These are phyloP conservation scores for Herpetomonas samuelpessoai DNA, from an alignment of 208 protist species.

Conservation along the genomic window DNA sequence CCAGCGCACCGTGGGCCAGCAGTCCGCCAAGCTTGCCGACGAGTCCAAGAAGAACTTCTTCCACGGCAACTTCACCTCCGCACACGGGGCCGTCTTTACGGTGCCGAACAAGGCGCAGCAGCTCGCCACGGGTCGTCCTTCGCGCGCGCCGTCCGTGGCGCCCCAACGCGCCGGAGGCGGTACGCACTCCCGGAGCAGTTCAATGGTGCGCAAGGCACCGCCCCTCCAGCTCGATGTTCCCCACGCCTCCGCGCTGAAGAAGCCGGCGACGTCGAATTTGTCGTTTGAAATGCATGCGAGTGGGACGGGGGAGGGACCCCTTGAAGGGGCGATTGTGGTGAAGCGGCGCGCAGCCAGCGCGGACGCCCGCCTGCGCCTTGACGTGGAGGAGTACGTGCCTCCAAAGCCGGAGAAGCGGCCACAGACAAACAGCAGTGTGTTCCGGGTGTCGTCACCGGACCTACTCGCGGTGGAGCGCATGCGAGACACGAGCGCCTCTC, in stretches of 20 bases:
- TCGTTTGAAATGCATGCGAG: not conserved
- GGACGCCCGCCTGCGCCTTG: conserved; percentile 24
- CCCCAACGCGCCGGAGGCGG: conserved; percentile 3
- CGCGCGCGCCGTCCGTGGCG: conserved; percentile 22
- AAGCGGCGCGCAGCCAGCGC: conserved; percentile 37
- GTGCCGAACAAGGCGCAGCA: conserved; percentile 60
- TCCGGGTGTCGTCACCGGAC: conserved; percentile 42
- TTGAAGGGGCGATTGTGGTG: conserved; percentile 33
- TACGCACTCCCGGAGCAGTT: conserved; percentile 18
- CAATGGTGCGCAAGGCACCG: conserved; percentile 7
- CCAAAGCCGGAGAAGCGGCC: conserved; percentile 5
- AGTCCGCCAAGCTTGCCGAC: conserved; percentile 56
- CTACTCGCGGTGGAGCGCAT: conserved; percentile 46
- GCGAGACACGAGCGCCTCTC: conserved; percentile 22
- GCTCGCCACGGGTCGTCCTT: conserved; percentile 35
- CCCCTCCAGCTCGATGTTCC: conserved; percentile 25
- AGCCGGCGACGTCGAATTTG: conserved; percentile 4
- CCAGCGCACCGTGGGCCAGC: conserved; percentile 55
- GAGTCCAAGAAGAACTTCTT: conserved; percentile 70
- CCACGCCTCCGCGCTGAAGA: conserved; percentile 43
- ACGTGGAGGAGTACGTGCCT: not conserved
- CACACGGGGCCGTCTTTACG: conserved; percentile 67
- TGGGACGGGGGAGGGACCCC: conserved; percentile 10
- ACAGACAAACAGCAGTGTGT: conserved; percentile 12
- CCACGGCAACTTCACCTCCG: conserved; percentile 77